phyloP scores from a whole-genome alignment of 306 rosid species.

The Chamaecrista fasciculata region DNA sequence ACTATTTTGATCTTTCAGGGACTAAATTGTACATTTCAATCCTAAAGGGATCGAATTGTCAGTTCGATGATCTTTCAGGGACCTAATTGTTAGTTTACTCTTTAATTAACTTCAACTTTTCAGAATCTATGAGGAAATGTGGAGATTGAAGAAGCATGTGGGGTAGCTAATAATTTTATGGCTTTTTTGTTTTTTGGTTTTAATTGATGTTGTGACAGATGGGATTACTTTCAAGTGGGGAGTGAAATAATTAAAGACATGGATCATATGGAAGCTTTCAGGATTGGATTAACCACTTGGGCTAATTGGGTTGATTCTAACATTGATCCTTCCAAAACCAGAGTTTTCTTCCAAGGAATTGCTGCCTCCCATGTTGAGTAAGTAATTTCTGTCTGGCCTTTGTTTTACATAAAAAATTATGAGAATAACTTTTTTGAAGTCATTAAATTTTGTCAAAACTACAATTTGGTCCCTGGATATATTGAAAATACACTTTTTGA shows the following conservation, averaged over 20 bases:
- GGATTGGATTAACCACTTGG: constrained; percentile 70
- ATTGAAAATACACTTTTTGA: too few relatives aligned
- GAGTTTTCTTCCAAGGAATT: constrained; percentile 73
- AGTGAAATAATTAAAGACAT: constrained; percentile 40
- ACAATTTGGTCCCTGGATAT: too few relatives aligned
- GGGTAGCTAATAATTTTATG: background rate
- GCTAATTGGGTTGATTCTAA: constrained; percentile 62
- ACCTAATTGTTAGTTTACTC: too few relatives aligned
- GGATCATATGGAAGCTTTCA: constrained; percentile 68
- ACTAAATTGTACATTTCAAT: too few relatives aligned
- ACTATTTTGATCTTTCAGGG: too few relatives aligned
- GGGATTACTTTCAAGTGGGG: constrained; percentile 72
- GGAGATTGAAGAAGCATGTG: background rate
- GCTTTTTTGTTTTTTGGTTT: background rate
- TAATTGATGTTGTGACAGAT: constrained; percentile 33
- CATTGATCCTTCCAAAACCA: constrained; percentile 56
- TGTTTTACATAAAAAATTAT: too few relatives aligned
- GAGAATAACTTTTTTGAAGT: too few relatives aligned
- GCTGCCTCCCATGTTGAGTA: constrained; percentile 63
- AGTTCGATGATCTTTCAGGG: too few relatives aligned
- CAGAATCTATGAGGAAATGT: background rate
- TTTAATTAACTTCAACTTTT: background rate
- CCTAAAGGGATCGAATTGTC: too few relatives aligned
- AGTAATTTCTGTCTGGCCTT: constrained; percentile 5
- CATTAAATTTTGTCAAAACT: too few relatives aligned